A percentile compares a stretch with the other conserved stretches of the same genome.
Conservation (phyloP, 2,329 filamentous ascomycete species). For the Colletotrichum sp. region DNA sequence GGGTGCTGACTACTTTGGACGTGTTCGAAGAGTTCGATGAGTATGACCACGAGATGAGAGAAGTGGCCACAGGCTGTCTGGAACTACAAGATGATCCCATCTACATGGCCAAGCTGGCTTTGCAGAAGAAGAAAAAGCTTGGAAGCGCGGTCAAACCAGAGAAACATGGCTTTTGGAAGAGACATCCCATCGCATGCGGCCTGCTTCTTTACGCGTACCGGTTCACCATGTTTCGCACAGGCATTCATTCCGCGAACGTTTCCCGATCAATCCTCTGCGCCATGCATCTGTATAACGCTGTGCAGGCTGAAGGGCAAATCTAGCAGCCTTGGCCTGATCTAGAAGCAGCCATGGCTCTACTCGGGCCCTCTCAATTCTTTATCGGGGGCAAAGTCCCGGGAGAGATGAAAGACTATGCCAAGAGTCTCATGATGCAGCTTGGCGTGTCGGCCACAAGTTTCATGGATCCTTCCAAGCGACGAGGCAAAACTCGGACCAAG, state of each 20-base stretch:
- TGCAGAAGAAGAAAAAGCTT: not conserved
- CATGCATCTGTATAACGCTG: constrained; percentile 47
- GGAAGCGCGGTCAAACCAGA: not conserved
- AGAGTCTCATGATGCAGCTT: constrained; percentile 41
- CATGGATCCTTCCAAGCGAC: constrained; percentile 22
- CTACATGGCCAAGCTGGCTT: not conserved
- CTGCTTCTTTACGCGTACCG: constrained; percentile 40
- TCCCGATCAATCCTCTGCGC: constrained; percentile 43
- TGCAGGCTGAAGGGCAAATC: constrained; percentile 32
- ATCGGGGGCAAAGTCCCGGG: constrained; percentile 29
- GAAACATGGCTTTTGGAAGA: not conserved
- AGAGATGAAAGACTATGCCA: constrained; percentile 11
- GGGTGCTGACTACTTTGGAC: not conserved
- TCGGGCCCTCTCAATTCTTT: constrained; percentile 38
- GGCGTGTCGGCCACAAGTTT: constrained; percentile 36
- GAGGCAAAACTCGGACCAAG: constrained; percentile 1
- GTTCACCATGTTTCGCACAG: constrained; percentile 31
- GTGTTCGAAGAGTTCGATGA: not conserved
- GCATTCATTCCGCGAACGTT: constrained; percentile 36
- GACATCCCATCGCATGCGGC: not conserved
- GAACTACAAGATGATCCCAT: not conserved
- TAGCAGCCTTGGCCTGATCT: constrained; percentile 42
- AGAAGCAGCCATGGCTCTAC: constrained; percentile 32
- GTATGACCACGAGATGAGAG: not conserved
- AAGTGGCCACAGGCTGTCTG: not conserved